Conservation (phyloP, 441 rosid species). For the Biscutella laevigata region DNA sequence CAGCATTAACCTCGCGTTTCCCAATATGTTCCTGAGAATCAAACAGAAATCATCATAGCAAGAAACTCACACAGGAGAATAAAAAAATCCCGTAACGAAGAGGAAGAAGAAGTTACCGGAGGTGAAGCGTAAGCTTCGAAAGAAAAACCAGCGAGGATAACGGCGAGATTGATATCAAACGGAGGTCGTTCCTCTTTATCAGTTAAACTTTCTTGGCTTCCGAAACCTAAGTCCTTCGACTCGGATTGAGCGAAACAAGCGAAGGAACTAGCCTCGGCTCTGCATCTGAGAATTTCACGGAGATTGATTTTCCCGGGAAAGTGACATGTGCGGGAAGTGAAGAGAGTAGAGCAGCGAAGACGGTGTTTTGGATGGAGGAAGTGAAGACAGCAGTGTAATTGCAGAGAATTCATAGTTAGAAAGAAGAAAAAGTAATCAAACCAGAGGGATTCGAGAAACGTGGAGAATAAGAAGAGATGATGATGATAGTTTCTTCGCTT, state of each 20-base stretch:
- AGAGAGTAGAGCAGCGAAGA: conserved; percentile 4
- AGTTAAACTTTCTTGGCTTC: neutral
- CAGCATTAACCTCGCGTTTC: conserved; percentile 69
- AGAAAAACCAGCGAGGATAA: conserved; percentile 88
- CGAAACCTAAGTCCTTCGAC: conserved; percentile 19
- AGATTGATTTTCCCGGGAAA: conserved; percentile 20
- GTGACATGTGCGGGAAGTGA: conserved; percentile 23
- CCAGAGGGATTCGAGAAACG: neutral
- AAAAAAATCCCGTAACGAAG: neutral
- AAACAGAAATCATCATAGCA: neutral
- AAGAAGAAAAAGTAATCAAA: neutral
- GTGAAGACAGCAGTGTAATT: conserved; percentile 18
- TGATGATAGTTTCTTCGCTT: neutral
- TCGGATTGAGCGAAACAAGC: conserved; percentile 32
- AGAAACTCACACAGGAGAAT: neutral
- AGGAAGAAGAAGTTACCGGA: conserved; percentile 30
- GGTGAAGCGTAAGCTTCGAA: conserved; percentile 76
- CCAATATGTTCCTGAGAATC: conserved; percentile 50
- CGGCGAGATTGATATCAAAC: conserved; percentile 85
- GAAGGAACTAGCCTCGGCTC: conserved; percentile 24
- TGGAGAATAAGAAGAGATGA: neutral
- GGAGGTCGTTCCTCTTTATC: conserved; percentile 38
- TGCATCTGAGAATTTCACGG: conserved; percentile 13
- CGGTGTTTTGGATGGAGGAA: conserved; percentile 22
- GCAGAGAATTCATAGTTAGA: conserved; percentile 37